Evolutionary conservation across 1,139 yeast species (phyloP).

Genomic region (Kurtzmaniella quercitrusa): DNA sequence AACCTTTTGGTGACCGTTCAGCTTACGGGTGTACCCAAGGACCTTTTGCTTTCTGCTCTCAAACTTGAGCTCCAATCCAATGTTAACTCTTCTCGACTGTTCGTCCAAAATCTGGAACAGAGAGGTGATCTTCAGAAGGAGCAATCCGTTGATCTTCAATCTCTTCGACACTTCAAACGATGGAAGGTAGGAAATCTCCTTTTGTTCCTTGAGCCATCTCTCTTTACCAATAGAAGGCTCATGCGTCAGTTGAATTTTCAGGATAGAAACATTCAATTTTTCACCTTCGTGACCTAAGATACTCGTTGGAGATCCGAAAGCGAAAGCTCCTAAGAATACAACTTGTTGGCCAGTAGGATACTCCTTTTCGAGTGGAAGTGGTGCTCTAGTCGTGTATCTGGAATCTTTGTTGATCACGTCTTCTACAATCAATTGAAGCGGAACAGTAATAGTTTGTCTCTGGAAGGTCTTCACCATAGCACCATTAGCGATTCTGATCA

Average conservation of each 20-base stretch:
- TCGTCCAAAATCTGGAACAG: slow-evolving; percentile 57
- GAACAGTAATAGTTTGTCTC: slow-evolving; percentile 52
- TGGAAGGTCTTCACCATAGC: slow-evolving; percentile 70
- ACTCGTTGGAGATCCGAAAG: slow-evolving; percentile 82
- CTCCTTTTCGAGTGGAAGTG: slow-evolving; percentile 76
- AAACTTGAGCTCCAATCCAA: slow-evolving; percentile 84
- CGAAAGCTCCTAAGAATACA: slow-evolving; percentile 82
- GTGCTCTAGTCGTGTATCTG: slow-evolving; percentile 69
- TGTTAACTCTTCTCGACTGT: slow-evolving; percentile 50
- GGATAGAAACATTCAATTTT: slow-evolving; percentile 50
- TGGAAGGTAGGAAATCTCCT: slow-evolving; percentile 58
- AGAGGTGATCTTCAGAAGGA: slow-evolving; percentile 76
- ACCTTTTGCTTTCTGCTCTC: slow-evolving; percentile 80
- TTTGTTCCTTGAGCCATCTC: slow-evolving; percentile 54
- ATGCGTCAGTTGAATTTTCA: slow-evolving; percentile 44
- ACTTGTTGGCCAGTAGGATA: slow-evolving; percentile 72
- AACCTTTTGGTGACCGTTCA: slow-evolving; percentile 41
- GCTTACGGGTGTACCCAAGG: slow-evolving; percentile 74
- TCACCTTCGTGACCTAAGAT: slow-evolving; percentile 60
- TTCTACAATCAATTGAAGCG: slow-evolving; percentile 77
- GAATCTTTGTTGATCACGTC: slow-evolving; percentile 69
- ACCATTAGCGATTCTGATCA: slow-evolving; percentile 67
- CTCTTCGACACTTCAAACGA: slow-evolving; percentile 63
- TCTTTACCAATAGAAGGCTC: slow-evolving; percentile 64
- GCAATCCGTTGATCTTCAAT: slow-evolving; percentile 55